Base-by-base conservation (phyloP, 2,329 filamentous ascomycete species). In the Xenoacremonium recifei region DNA sequence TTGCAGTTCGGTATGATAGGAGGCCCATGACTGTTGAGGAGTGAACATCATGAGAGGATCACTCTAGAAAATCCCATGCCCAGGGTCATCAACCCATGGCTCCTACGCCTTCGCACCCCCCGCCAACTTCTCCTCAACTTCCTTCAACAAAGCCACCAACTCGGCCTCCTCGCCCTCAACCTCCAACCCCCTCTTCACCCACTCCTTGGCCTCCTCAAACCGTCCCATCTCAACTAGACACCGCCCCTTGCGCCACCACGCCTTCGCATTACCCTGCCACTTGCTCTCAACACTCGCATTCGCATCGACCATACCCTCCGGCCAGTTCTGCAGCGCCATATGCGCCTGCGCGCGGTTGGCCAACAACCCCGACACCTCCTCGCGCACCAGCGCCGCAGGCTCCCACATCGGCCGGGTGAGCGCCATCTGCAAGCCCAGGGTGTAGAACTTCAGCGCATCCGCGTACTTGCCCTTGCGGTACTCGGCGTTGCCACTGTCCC, bases 171-270 rank as follows among this genome's bases (percentile, higher is more conserved):
- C 81, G 11, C 85, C 86, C 70, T 95, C 90, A 63, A 91, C 83
- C 72, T 96, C 92, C 43, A 96, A 66, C 0, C 82, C 90, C 60
- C 80, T 77, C 51, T 76, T 77, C 30, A 96, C 77, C 82, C 90
- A 95, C 49, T 84, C 82, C 57, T 75, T 75, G 1, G 91, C 90
- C 79, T 97, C 92, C 41, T 87, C 82, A 59, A 88, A 69, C 47
- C 92, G 69, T 1, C 87, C 86, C 93, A 97, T 97, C 80, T 99
- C 93, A 52, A 85, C 69, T 61, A 97, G 67, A 62, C 89, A 95
- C 70, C 82, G 83, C 9, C 88, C 93, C 48, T 88, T 76, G 48
- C 93, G 76, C 85, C 89, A 96, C 89, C 92, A 97, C 0, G 84
- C 91, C 80, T 97, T 97, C 1, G 88, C 83, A 65, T 99, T 97